Percentiles rank a stretch among this genome's conserved stretches.
Evolutionary conservation across 164 flowering plant species (phyloP).

Genomic region (Kingdonia uniflora): DNA sequence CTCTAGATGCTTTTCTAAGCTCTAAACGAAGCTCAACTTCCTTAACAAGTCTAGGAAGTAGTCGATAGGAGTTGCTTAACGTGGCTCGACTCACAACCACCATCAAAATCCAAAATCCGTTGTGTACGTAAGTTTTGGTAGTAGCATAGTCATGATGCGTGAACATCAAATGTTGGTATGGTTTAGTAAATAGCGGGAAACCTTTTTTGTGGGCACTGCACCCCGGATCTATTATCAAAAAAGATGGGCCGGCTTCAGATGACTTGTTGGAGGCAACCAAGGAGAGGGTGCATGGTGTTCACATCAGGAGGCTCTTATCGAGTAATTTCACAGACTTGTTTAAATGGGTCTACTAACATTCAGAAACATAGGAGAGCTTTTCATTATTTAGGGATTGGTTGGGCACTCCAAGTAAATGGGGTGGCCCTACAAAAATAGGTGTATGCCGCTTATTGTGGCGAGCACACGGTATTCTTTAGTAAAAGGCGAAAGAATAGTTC

Average conservation of each 20-base stretch:
- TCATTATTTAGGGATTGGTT: too few species aligned
- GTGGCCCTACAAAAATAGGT: too few species aligned
- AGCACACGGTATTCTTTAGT: constrained; percentile 33
- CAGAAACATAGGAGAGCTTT: too few species aligned
- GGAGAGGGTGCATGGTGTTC: constrained; percentile 5
- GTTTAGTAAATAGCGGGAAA: constrained; percentile 13
- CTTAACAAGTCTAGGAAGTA: constrained; percentile 6
- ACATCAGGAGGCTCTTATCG: constrained; percentile 1
- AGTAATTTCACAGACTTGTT: too few species aligned
- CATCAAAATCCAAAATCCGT: constrained; percentile 12
- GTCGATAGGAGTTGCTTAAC: constrained; percentile 11
- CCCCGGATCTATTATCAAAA: neutral
- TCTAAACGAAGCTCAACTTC: neutral
- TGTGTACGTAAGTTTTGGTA: constrained; percentile 15
- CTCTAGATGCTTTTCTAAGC: constrained; percentile 25
- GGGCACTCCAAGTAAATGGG: too few species aligned
- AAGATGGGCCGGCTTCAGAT: constrained; percentile 9
- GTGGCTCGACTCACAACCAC: constrained; percentile 10
- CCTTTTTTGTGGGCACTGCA: constrained; percentile 16
- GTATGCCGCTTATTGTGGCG: neutral
- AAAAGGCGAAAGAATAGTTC: constrained; percentile 43
- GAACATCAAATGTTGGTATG: neutral
- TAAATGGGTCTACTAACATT: too few species aligned
- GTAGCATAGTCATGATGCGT: neutral
- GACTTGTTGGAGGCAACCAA: constrained; percentile 2